Percentiles rank a stretch among this genome's conserved stretches.
phyloP scores from a whole-genome alignment of 176 grass and related monocot genomes.

The Rhipidocladum racemiflorum region DNA sequence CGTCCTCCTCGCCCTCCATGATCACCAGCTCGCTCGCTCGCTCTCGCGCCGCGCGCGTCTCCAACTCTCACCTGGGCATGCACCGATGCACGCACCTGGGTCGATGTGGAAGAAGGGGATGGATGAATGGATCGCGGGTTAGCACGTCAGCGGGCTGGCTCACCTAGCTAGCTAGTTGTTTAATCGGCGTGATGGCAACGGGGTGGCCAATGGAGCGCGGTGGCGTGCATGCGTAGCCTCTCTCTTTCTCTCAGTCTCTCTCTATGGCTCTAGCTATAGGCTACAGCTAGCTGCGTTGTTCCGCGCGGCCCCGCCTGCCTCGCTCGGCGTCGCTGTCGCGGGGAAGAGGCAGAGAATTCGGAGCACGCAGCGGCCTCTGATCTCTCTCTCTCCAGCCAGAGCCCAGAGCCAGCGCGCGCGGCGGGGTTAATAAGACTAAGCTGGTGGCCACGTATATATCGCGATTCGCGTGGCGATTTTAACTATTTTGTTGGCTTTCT shows the following conservation, averaged over 20 bases:
- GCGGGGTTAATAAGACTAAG: background rate
- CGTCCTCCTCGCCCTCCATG: conserved; percentile 73
- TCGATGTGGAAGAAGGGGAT: background rate
- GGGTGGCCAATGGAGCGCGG: conserved; percentile 46
- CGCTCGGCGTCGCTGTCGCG: conserved; percentile 39
- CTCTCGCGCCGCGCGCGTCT: background rate
- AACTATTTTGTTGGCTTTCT: background rate
- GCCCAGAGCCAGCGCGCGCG: background rate
- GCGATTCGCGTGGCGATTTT: background rate
- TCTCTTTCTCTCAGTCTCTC: background rate
- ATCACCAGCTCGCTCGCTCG: no score
- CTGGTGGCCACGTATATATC: conserved; percentile 26
- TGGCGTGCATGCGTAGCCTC: conserved; percentile 45
- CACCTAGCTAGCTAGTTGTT: conserved; percentile 11
- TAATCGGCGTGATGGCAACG: conserved; percentile 45
- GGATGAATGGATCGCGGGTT: conserved; percentile 7
- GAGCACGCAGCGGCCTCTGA: background rate
- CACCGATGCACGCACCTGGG: background rate
- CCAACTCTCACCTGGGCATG: background rate
- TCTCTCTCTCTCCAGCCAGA: background rate
- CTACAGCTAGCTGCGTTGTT: conserved; percentile 5
- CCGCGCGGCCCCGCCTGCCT: background rate
- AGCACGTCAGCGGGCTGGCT: background rate
- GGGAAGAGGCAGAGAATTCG: conserved; percentile 4
- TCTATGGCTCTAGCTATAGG: conserved; percentile 9